Evolutionary conservation across 139 green algal species (phyloP).

Genomic region (Volvox africanus): DNA sequence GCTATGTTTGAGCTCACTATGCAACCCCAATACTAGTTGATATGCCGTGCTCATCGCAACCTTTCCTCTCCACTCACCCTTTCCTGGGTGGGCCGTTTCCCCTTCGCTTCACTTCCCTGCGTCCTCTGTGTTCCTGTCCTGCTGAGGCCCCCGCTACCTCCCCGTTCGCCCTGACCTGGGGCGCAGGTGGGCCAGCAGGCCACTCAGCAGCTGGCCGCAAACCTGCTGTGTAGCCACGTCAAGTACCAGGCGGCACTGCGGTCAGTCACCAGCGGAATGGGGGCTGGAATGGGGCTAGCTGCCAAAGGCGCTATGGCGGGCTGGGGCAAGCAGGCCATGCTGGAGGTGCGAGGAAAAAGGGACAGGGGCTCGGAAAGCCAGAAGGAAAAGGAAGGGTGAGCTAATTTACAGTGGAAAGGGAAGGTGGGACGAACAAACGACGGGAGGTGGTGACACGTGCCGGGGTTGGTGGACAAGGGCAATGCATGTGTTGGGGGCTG

Average conservation of each 20-base stretch:
- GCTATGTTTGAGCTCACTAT: too few species aligned
- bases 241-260: conserved; percentile 64
- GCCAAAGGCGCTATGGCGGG: conserved; percentile 41
- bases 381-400: background rate
- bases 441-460: too few species aligned
- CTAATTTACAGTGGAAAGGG: background rate
- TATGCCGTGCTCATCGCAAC: too few species aligned
- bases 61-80: too few species aligned
- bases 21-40: too few species aligned
- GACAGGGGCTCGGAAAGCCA: background rate
- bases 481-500: too few species aligned
- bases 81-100: too few species aligned
- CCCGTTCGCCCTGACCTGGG: too few species aligned
- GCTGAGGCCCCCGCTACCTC: conserved; percentile 7
- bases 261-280: background rate
- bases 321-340: conserved; percentile 54
- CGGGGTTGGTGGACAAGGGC: too few species aligned
- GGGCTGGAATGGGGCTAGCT: background rate
- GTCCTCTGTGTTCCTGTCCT: too few species aligned
- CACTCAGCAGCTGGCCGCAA: conserved; percentile 64
- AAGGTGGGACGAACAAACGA: background rate
- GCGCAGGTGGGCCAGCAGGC: conserved; percentile 48
- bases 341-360: conserved; percentile 40
- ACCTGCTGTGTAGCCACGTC: conserved; percentile 64
- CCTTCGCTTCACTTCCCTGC: too few species aligned